These are phyloP conservation scores for Dioszegia hungarica DNA, from an alignment of 768 basidiomycete species.

Conservation along the genomic window DNA sequence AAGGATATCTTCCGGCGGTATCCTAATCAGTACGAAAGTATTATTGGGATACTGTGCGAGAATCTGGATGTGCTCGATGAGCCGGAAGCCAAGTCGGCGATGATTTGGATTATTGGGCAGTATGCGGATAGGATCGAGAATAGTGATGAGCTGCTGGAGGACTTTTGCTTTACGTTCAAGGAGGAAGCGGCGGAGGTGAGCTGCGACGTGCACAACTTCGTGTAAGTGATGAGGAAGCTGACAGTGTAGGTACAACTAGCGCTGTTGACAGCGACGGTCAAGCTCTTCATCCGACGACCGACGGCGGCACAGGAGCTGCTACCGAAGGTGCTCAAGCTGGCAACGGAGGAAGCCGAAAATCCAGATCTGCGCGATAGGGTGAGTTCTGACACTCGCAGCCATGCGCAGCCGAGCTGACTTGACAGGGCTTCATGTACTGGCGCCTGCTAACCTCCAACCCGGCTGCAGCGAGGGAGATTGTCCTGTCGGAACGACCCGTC, in stretches of 20 bases:
- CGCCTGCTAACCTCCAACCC: slow-evolving; percentile 91
- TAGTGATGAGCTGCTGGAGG: slow-evolving; percentile 90
- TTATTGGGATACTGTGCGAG: slow-evolving; percentile 89
- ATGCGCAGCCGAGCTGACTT: no score
- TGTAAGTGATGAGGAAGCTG: neutral
- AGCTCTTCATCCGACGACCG: slow-evolving; percentile 89
- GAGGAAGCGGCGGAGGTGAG: slow-evolving; percentile 89
- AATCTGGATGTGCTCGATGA: slow-evolving; percentile 89
- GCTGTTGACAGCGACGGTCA: slow-evolving; percentile 87
- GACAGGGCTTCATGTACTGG: slow-evolving; percentile 95
- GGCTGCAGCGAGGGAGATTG: slow-evolving; percentile 77
- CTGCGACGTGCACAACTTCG: slow-evolving; percentile 6
- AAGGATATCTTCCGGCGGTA: slow-evolving; percentile 97
- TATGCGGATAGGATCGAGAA: slow-evolving; percentile 94
- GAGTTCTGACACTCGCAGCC: no score
- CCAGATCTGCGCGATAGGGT: slow-evolving; percentile 88
- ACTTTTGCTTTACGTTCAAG: slow-evolving; percentile 77
- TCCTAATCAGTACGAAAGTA: slow-evolving; percentile 91
- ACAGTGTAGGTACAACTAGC: slow-evolving; percentile 80
- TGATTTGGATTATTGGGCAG: slow-evolving; percentile 97
- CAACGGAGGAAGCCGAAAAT: slow-evolving; percentile 96
- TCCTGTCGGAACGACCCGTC: slow-evolving; percentile 85
- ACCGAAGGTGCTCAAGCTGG: slow-evolving; percentile 92
- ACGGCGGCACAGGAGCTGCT: slow-evolving; percentile 83
- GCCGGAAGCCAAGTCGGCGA: slow-evolving; percentile 91